Evolutionary conservation across 352 stramenopile genomes (phyloP), one percentile per base, ranked within the genome.

Genomic region (Phytophthora uliginosa): DNA sequence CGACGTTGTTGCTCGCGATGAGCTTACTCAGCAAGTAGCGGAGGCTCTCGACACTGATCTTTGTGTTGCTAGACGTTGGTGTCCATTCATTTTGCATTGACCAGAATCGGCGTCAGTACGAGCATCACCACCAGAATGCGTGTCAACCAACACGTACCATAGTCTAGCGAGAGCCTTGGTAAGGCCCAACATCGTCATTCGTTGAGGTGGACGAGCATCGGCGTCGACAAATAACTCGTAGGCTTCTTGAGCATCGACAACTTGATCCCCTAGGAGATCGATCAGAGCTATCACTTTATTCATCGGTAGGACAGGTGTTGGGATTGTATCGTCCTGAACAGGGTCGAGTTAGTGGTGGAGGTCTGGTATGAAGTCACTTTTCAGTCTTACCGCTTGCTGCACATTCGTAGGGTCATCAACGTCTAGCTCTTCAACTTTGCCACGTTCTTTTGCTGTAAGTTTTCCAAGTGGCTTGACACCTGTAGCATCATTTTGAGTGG

Each of bases 221-320:
- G 51, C 61, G 2, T 79, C 69, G 3, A 77, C 66, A 64, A 72
- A 84, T 7, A 73, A 17, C 38, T 91, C 76, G 56, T 92, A 94
- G 3, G 73, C 71, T 55, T 89, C 86, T 28, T 82, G 81, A 9
- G 85, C 85, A 24, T 90, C 77, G 4, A 77, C 79, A 0, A 94
- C 85, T 58, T 85, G 68, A 20, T 94, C 85, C 0, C 86, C 86
- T 1, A 94, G 70, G 22, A 85, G 78, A 63, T 94, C 85, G 20
- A 94, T 74, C 34, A 94, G 40, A 7, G 80, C 73, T 33, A 91
- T 71, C 52, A 93, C 85, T 45, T 79, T 78, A 17, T 86, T 70
- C 17, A 79, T 70, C 0, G 82, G 57, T 3, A 89, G 63, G 3
- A 72, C 64, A 7, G 59, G 53, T 9, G 55, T 7, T 12, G 22